A percentile compares a stretch with the other conserved stretches of the same genome.
Conservation (phyloP, 2,329 filamentous ascomycete genomes). For the Dothiorella sarmentorum region DNA sequence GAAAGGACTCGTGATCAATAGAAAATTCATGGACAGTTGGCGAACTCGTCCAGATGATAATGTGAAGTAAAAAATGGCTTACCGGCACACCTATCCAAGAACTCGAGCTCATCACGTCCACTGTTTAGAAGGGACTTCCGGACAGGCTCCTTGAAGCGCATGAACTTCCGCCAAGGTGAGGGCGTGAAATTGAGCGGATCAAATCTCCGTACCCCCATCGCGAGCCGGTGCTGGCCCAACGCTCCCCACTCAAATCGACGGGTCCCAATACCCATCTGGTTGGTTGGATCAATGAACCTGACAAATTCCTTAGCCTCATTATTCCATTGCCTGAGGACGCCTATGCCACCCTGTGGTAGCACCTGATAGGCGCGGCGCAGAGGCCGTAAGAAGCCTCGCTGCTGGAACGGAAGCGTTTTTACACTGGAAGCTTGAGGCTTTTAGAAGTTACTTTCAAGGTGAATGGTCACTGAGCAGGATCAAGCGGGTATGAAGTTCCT, state of each 20-base stretch:
- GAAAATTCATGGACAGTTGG: too few relatives aligned
- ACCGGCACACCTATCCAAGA: not conserved
- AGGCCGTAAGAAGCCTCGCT: not conserved
- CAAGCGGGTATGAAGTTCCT: too few relatives aligned
- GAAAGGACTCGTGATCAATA: too few relatives aligned
- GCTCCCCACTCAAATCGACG: conserved; percentile 2
- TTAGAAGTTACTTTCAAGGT: too few relatives aligned
- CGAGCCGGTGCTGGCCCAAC: not conserved
- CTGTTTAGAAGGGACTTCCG: not conserved
- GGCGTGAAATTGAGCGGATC: not conserved
- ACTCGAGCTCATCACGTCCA: not conserved
- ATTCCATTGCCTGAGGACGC: not conserved
- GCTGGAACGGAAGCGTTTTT: not conserved
- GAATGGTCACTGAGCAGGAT: too few relatives aligned
- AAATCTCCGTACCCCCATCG: not conserved
- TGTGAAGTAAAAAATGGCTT: too few relatives aligned
- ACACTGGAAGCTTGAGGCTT: too few relatives aligned
- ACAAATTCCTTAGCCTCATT: not conserved
- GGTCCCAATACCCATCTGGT: not conserved
- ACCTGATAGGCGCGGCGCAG: not conserved
- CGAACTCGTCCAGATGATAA: too few relatives aligned
- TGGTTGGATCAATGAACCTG: not conserved
- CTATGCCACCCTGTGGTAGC: not conserved
- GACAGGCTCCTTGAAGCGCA: not conserved
- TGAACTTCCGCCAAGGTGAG: not conserved